Evolutionary conservation across 2,329 filamentous ascomycete genomes (phyloP).

Genomic region (Phoma herbarum): DNA sequence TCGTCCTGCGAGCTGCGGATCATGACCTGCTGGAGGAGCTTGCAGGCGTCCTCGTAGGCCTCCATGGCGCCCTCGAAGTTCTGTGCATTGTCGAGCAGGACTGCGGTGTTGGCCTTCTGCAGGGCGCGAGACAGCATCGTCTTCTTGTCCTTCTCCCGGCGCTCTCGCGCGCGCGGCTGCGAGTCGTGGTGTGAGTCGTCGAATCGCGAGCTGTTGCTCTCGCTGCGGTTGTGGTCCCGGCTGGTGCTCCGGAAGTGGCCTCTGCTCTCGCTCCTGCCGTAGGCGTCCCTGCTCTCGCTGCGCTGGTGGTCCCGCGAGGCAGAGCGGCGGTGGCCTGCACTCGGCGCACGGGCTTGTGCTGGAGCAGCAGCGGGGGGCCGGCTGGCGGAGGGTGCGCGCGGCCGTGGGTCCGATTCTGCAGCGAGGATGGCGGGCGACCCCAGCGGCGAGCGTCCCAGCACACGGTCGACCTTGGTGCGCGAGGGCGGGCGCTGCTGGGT

Average conservation of each 20-base stretch:
- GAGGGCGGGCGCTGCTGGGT: slow-evolving; percentile 40
- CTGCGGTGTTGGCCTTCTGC: slow-evolving; percentile 94
- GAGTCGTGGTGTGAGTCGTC: slow-evolving; percentile 46
- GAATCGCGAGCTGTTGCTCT: slow-evolving; percentile 45
- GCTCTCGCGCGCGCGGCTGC: slow-evolving; percentile 53
- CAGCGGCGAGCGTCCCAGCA: slow-evolving; percentile 46
- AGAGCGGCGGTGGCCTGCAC: slow-evolving; percentile 30
- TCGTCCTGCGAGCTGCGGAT: slow-evolving; percentile 83
- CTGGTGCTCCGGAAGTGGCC: slow-evolving; percentile 27
- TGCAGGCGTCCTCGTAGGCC: slow-evolving; percentile 90
- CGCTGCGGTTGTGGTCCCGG: slow-evolving; percentile 31
- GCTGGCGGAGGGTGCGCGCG: slow-evolving; percentile 33
- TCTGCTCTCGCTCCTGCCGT: slow-evolving; percentile 37
- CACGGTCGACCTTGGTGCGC: slow-evolving; percentile 38
- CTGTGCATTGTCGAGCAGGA: slow-evolving; percentile 93
- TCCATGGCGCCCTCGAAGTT: slow-evolving; percentile 92
- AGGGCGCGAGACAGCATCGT: slow-evolving; percentile 95
- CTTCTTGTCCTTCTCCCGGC: slow-evolving; percentile 71
- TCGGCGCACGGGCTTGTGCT: slow-evolving; percentile 33
- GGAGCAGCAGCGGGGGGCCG: slow-evolving; percentile 32
- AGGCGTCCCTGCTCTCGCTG: slow-evolving; percentile 42
- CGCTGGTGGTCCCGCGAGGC: slow-evolving; percentile 32
- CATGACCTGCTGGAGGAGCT: slow-evolving; percentile 87
- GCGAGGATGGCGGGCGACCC: slow-evolving; percentile 47
- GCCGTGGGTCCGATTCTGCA: slow-evolving; percentile 44